Base-by-base conservation (phyloP, 768 basidiomycete genomes). In the Stropharia rugosoannulata region DNA sequence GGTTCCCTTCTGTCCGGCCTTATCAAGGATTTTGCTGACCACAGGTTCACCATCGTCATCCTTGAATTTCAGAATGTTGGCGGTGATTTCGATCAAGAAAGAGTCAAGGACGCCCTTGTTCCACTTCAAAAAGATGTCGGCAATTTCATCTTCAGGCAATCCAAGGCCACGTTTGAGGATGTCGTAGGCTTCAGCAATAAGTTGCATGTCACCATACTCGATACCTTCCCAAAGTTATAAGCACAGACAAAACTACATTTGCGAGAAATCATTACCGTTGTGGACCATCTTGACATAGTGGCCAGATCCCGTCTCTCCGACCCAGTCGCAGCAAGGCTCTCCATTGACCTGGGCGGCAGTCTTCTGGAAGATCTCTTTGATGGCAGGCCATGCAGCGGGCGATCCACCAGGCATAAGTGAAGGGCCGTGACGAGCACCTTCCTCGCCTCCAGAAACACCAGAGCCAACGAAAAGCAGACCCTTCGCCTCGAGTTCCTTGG, bases 231-330 rank as follows among this genome's bases (percentile, higher is more conserved):
- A 46, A 52, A n/a, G 19, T 32, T 43, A 64, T 44, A 43, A 59
- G 48, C 37, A 49, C 55, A 44, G 54, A 39, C 38, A 12, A 50
- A 18, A 44, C 22, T 42, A 44, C 56, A 38, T 22, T 32, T 49
- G 38, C 40, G 51, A 62, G 57, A 49, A 52, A 70, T 69, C 11
- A 12, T 66, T 71, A 88, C 93, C 93, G 56, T 94, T 93, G 80
- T 99, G 96, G 59, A 99, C 96, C 96, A 99, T 98, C 82, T 99
- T 99, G 75, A 99, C 96, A 74, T 98, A 99, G 80, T 98, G 96
- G 29, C 94, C 95, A 46, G 92, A 80, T 57, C 95, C 97, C 59
- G 87, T 89, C 75, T 95, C 91, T 44, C 97, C 97, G 65, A 99
- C 96, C 97, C 97, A 99, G 78, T 99, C 97, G 71, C 96, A 98